These are phyloP conservation scores for Leptographium lundbergii DNA, from an alignment of 2,329 filamentous ascomycete species.

Conservation along the genomic window DNA sequence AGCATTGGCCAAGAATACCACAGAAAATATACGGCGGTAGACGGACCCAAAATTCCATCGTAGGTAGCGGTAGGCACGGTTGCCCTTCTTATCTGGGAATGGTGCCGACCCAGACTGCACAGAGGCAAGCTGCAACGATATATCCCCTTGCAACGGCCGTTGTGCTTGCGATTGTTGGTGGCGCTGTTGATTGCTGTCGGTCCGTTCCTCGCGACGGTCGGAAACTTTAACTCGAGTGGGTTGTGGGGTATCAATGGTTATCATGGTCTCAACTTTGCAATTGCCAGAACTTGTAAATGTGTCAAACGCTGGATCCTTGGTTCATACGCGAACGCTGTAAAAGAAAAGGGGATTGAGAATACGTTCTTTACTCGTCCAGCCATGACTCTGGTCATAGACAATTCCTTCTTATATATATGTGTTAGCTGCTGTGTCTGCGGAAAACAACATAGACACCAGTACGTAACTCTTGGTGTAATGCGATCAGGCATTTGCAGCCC, in stretches of 20 bases:
- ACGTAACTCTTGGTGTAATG: background rate
- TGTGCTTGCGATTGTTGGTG: background rate
- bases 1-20: slow-evolving; percentile 15
- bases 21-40: slow-evolving; percentile 28
- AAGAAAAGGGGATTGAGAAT: background rate
- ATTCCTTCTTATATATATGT: background rate
- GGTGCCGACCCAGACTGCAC: background rate
- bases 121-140: background rate
- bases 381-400: background rate
- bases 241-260: too few relatives aligned
- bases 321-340: background rate
- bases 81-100: too few relatives aligned
- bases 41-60: slow-evolving; percentile 21
- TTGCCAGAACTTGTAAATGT: too few relatives aligned
- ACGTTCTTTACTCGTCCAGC: background rate
- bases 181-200: background rate
- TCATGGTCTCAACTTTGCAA: too few relatives aligned
- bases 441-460: background rate
- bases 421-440: background rate
- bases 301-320: too few relatives aligned
- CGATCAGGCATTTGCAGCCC: too few relatives aligned
- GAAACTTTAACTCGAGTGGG: too few relatives aligned
- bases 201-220: too few relatives aligned
- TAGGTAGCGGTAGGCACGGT: too few relatives aligned
- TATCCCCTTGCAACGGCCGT: background rate